phyloP scores from a whole-genome alignment of 768 basidiomycete species.

The Kwoniella newhampshirensis region DNA sequence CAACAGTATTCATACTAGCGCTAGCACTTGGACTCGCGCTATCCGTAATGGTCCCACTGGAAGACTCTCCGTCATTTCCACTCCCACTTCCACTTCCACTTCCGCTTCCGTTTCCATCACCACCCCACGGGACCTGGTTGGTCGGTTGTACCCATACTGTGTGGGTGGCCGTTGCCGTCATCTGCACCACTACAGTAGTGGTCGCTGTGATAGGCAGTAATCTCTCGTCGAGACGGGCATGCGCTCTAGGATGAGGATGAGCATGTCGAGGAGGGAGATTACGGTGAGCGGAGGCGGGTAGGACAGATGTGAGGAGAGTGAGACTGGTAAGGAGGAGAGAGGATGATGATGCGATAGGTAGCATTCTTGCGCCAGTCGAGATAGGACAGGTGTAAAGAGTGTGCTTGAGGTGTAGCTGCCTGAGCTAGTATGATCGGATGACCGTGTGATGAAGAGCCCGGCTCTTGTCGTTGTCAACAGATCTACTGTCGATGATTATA shows the following conservation, averaged over 20 bases:
- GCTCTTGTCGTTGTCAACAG: conserved; percentile 6
- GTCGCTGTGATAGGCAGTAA: conserved; percentile 50
- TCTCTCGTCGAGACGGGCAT: conserved; percentile 38
- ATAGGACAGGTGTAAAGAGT: neutral
- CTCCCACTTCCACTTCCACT: conserved; percentile 6
- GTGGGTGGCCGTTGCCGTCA: conserved; percentile 37
- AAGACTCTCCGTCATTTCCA: conserved; percentile 3
- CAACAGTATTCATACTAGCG: neutral
- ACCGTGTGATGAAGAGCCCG: conserved; percentile 5
- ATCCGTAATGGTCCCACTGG: neutral
- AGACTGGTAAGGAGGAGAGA: conserved; percentile 7
- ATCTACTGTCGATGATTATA: conserved; percentile 7
- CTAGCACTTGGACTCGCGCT: conserved; percentile 2
- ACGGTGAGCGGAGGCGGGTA: conserved; percentile 10
- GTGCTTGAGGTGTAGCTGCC: conserved; percentile 6
- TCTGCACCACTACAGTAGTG: conserved; percentile 43
- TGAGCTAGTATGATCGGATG: conserved; percentile 4
- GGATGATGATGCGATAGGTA: conserved; percentile 10
- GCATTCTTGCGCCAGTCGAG: neutral
- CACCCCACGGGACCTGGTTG: conserved; percentile 26
- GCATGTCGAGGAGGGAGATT: conserved; percentile 15
- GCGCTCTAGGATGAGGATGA: conserved; percentile 1
- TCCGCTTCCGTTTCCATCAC: neutral
- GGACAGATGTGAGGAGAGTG: conserved; percentile 5
- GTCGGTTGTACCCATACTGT: conserved; percentile 46